Evolutionary conservation across 345 rosid species (phyloP), one percentile per base, ranked within the genome.

Genomic region (Cardiospermum halicacabum): DNA sequence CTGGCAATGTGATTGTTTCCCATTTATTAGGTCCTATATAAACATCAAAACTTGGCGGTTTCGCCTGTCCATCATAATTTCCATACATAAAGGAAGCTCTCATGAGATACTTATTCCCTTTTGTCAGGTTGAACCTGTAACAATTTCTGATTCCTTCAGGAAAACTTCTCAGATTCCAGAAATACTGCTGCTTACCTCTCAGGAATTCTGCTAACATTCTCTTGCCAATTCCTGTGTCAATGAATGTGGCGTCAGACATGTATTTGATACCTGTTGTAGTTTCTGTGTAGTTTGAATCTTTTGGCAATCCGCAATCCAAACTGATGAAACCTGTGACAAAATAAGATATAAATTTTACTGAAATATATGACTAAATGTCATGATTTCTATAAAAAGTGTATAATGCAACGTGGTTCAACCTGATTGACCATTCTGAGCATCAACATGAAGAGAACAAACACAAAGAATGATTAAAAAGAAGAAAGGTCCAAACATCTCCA

Each of bases 251-350:
- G 42, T 72, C 76, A 0, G 71, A 53, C 21, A 0, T 3, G 53
- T 76, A 76, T 4, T 50, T 37, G 9, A 68, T n/a, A 11, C 19
- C 34, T 0, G 40, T 50, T 7, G 6, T 11, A 1, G 16, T 9
- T 0, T 76, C 71, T 0, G 40, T 28, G 24, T 65, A 69, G 60
- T 16, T 48, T 1, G 58, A 56, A 30, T 45, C 54, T 22, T 16
- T 25, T 0, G 60, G 56, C 12, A 42, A 64, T 2, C 80, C 74
- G 2, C 74, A 76, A 36, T 72, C 80, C 61, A 72, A 43, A 76
- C 73, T 72, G 15, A 76, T 59, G 63, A 63, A 76, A 24, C 65
- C 68, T 72, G 58, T 16, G 40, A n/a, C 34, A 24, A 53, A 5
- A 22, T 13, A 53, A 39, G 61, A n/a, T n/a, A n/a, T n/a, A n/a